phyloP scores from a whole-genome alignment of 106 monocot species.

The Xerophyta viscosa region DNA sequence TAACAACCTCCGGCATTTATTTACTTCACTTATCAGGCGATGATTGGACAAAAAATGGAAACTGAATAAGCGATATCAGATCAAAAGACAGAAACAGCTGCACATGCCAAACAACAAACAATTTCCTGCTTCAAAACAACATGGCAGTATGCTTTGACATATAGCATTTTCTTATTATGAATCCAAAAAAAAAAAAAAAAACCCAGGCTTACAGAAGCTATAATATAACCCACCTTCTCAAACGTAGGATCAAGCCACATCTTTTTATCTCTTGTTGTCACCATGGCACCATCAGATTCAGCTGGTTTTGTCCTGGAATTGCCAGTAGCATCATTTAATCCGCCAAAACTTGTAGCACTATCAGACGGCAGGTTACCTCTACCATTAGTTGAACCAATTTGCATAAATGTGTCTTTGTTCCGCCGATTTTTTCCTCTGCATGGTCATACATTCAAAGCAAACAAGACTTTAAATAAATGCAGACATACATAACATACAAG shows the following conservation, averaged over 20 bases:
- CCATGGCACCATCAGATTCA: conserved; percentile 27
- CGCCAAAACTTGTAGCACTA: conserved; percentile 11
- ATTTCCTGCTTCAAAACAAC: too few relatives aligned
- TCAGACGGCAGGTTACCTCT: conserved; percentile 19
- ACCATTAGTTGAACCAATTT: conserved; percentile 3
- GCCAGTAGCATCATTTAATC: conserved; percentile 9
- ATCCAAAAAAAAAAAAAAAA: too few relatives aligned
- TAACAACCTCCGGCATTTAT: too few relatives aligned
- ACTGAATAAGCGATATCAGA: too few relatives aligned
- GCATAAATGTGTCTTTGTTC: conserved; percentile 22
- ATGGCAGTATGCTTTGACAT: too few relatives aligned
- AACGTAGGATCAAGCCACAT: conserved; percentile 15
- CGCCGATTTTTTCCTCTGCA: conserved; percentile 48
- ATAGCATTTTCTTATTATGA: too few relatives aligned
- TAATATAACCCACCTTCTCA: conserved; percentile 21
- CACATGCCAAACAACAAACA: too few relatives aligned
- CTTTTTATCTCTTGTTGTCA: conserved; percentile 13
- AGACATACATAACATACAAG: neutral
- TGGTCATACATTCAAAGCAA: neutral
- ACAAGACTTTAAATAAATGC: neutral
- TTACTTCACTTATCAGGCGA: too few relatives aligned
- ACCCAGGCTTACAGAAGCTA: neutral
- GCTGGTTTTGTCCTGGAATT: conserved; percentile 5
- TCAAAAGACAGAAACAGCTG: too few relatives aligned
- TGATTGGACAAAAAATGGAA: too few relatives aligned